These are phyloP conservation scores for Elongisporangium senticosum DNA, from an alignment of 352 stramenopile genomes.

Conservation along the genomic window DNA sequence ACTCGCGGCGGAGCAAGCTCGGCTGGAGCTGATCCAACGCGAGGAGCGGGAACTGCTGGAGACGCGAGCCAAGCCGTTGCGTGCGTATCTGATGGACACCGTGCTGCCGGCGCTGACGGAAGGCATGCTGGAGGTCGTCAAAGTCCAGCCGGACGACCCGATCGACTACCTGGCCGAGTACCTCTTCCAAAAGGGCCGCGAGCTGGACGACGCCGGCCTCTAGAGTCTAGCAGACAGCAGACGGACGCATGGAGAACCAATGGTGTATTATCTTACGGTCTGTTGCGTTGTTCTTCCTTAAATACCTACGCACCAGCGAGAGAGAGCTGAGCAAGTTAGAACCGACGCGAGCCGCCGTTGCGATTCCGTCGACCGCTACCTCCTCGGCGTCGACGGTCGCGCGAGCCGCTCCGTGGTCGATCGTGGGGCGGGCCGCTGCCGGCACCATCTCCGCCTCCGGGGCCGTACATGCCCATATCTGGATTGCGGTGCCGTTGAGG, in stretches of 20 bases:
- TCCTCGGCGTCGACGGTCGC: background rate
- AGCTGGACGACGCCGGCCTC: slow-evolving; percentile 31
- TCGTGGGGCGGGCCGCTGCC: background rate
- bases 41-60: slow-evolving; percentile 81
- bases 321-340: background rate
- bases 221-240: no score
- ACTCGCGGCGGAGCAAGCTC: slow-evolving; percentile 45
- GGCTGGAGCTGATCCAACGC: slow-evolving; percentile 65
- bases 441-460: background rate
- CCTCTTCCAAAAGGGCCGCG: slow-evolving; percentile 73
- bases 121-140: slow-evolving; percentile 85
- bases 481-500: background rate
- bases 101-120: slow-evolving; percentile 80
- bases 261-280: slow-evolving; percentile 1
- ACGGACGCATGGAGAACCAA: slow-evolving; percentile 2
- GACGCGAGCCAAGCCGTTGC: slow-evolving; percentile 69
- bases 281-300: background rate
- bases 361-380: background rate
- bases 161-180: slow-evolving; percentile 88
- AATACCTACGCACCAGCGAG: background rate
- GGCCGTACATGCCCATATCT: background rate
- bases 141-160: slow-evolving; percentile 78
- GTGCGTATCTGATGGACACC: slow-evolving; percentile 80
- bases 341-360: slow-evolving; percentile 1
- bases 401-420: background rate